Evolutionary conservation across 2,329 filamentous ascomycete species (phyloP), one percentile per base, ranked within the genome.

Genomic region (Chalaropsis ovoidea): DNA sequence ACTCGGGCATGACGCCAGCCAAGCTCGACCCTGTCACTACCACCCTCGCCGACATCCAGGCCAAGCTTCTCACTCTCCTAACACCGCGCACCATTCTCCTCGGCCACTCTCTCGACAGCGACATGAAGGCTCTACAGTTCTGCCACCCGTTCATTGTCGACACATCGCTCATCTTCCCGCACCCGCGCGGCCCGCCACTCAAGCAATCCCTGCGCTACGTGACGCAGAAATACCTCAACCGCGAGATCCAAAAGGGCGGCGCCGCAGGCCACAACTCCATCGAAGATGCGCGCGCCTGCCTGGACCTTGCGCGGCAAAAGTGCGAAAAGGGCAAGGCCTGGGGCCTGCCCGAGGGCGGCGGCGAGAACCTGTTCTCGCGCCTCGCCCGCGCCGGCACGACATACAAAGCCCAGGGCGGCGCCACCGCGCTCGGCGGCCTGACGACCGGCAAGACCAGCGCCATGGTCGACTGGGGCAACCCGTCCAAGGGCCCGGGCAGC

Each of bases 111-210:
- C 80, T 95, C 56, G 88, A 93, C 71, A 89, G 88, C 1, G 89
- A 95, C 72, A 82, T 96, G 41, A 89, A 85, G 68, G 93, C 92
- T 1, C 79, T 99, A 35, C 88, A 86, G 72, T 80, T 96, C 68
- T 88, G 90, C 0, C 94, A 97, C 73, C 94, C 94, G 0, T 96
- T 92, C 76, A 86, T 99, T 70, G 84, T 96, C 72, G 94, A 99
- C 75, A 97, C 94, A 0, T 85, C 90, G 13, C 82, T 97, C 43
- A 81, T 96, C 63, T 99, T 89, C 73, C 92, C 93, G 1, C 94
- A 99, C 73, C 88, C 90, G 10, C 87, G 90, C 43, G 94, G 94
- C 0, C 87, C 90, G 0, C 93, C 93, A 0, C 81, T 95, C 68
- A 97, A 95, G 74, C 91, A 90, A 49, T 90, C 89, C 1, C 81